phyloP scores from a whole-genome alignment of 164 flowering plant genomes.

The Berberis vulgaris region DNA sequence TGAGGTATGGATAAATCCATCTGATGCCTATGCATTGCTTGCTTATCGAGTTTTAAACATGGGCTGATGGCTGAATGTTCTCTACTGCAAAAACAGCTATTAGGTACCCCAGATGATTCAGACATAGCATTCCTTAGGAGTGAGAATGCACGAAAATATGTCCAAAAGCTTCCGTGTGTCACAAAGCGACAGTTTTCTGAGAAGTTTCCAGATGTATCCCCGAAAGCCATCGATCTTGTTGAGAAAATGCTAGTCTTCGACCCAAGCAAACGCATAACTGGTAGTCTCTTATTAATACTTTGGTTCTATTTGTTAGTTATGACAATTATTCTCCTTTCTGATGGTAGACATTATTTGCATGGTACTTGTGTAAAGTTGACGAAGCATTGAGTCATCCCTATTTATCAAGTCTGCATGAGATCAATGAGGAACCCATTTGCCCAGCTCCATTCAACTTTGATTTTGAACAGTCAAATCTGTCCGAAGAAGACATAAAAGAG shows the following conservation, averaged over 20 bases:
- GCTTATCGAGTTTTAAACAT: not conserved
- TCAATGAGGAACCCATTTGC: constrained; percentile 85
- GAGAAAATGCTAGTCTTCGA: constrained; percentile 93
- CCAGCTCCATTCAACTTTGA: constrained; percentile 65
- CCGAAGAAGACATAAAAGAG: constrained; percentile 78
- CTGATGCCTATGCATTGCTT: not conserved
- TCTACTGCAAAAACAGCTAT: constrained; percentile 21
- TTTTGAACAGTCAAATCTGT: constrained; percentile 58
- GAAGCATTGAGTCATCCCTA: constrained; percentile 85
- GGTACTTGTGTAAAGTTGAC: constrained; percentile 41
- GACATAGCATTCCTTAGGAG: constrained; percentile 44
- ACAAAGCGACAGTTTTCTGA: constrained; percentile 45
- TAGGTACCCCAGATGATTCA: constrained; percentile 52
- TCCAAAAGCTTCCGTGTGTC: constrained; percentile 30
- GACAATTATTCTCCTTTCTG: not conserved
- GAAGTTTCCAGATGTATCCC: constrained; percentile 56
- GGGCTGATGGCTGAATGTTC: not conserved
- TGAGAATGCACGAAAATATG: constrained; percentile 42
- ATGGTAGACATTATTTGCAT: not conserved
- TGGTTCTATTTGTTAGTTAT: not conserved
- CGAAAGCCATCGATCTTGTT: constrained; percentile 69
- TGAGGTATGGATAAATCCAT: constrained; percentile 37
- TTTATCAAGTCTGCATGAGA: constrained; percentile 70
- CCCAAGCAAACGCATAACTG: constrained; percentile 84
- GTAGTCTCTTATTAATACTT: constrained; percentile 22